Percentiles rank a stretch among this genome's conserved stretches.
These are phyloP conservation scores for Luvunga scandens DNA, from an alignment of 345 rosid genomes.

Conservation along the genomic window DNA sequence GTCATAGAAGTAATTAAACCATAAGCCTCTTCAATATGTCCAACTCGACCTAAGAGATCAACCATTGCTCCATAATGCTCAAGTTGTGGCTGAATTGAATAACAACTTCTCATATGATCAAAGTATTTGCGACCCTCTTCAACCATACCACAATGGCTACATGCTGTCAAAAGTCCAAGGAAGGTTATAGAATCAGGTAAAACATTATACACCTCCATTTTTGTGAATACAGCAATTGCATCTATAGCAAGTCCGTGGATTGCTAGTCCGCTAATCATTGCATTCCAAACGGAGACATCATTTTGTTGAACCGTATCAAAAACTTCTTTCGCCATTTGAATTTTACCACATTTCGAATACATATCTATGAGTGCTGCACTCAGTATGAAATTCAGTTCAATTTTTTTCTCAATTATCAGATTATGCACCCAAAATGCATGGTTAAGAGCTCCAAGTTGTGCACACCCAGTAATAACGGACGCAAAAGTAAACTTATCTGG, in stretches of 20 bases:
- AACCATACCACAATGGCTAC: slow-evolving; percentile 71
- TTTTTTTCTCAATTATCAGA: slow-evolving; percentile 40
- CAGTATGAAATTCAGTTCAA: slow-evolving; percentile 54
- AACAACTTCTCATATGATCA: slow-evolving; percentile 43
- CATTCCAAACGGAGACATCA: slow-evolving; percentile 74
- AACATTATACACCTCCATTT: slow-evolving; percentile 53
- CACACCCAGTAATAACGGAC: slow-evolving; percentile 61
- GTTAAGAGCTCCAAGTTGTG: slow-evolving; percentile 57
- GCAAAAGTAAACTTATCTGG: slow-evolving; percentile 74
- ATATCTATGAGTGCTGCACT: slow-evolving; percentile 68
- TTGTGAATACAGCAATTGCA: slow-evolving; percentile 46
- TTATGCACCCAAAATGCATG: slow-evolving; percentile 64
- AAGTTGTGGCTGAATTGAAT: slow-evolving; percentile 49
- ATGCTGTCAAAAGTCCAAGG: slow-evolving; percentile 61
- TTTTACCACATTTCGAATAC: slow-evolving; percentile 71
- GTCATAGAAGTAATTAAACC: slow-evolving; percentile 60
- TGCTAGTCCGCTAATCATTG: slow-evolving; percentile 78
- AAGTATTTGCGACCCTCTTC: slow-evolving; percentile 58
- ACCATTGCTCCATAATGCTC: slow-evolving; percentile 86
- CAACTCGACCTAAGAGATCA: slow-evolving; percentile 74
- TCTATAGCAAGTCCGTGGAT: slow-evolving; percentile 65
- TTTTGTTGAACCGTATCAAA: slow-evolving; percentile 37
- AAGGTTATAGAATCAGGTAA: slow-evolving; percentile 71
- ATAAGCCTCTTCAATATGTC: slow-evolving; percentile 64
- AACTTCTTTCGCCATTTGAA: slow-evolving; percentile 53